These are phyloP conservation scores for Capsicum baccatum DNA, from an alignment of 257 asterid species.

Conservation along the genomic window DNA sequence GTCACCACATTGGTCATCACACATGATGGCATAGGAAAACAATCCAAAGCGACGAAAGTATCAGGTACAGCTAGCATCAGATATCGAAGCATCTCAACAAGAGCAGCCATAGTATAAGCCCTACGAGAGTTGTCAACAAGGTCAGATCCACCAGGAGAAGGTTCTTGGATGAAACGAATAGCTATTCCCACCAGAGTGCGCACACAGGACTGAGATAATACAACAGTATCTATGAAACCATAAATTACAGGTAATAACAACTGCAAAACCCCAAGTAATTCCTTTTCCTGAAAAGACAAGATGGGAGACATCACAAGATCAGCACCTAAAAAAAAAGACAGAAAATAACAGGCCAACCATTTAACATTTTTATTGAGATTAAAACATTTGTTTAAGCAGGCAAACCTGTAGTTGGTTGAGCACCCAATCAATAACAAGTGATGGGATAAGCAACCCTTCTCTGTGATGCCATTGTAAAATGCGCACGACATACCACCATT, in stretches of 20 bases:
- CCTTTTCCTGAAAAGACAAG: constrained; percentile 77
- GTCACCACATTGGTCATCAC: constrained; percentile 62
- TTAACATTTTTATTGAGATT: constrained; percentile 13
- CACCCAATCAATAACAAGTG: constrained; percentile 95
- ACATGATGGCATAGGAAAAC: constrained; percentile 81
- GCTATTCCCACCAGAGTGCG: constrained; percentile 77
- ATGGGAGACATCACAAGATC: constrained; percentile 21
- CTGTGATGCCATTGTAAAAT: constrained; percentile 94
- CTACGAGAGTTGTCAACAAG: constrained; percentile 92
- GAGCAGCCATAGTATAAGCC: constrained; percentile 92
- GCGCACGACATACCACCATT: constrained; percentile 99
- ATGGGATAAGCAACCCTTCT: constrained; percentile 88
- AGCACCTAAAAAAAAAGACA: not conserved
- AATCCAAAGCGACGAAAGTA: constrained; percentile 93
- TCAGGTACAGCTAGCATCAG: constrained; percentile 91
- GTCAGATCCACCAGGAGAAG: constrained; percentile 98
- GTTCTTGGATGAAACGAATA: constrained; percentile 79
- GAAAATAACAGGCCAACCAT: constrained; percentile 1
- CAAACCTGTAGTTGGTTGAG: constrained; percentile 92
- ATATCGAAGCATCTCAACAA: constrained; percentile 97
- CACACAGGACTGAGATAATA: constrained; percentile 90
- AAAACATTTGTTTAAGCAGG: constrained; percentile 25
- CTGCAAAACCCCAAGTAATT: constrained; percentile 81
- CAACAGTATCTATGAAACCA: constrained; percentile 88
- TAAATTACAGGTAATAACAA: constrained; percentile 87